Evolutionary conservation across 345 rosid genomes (phyloP).

Genomic region (Atalantia buxifolia): DNA sequence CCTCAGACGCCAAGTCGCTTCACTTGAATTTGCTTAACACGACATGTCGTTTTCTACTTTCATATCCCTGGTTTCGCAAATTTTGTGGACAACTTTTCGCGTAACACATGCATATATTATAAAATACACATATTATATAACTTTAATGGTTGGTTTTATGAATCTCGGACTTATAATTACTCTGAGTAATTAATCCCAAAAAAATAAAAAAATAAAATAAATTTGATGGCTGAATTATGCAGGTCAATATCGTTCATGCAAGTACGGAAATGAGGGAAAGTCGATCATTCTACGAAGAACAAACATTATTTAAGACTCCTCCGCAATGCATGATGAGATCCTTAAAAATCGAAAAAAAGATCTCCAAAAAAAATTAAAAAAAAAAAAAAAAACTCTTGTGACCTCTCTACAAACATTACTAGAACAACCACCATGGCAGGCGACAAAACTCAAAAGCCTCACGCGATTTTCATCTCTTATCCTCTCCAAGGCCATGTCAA

Average conservation of each 20-base stretch:
- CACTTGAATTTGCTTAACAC: background rate
- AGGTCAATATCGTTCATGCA: background rate
- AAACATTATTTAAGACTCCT: background rate
- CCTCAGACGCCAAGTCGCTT: background rate
- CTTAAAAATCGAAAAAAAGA: no score
- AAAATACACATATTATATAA: no score
- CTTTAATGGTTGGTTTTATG: no score
- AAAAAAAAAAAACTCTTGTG: no score
- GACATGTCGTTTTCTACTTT: background rate
- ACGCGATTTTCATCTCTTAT: constrained; percentile 31
- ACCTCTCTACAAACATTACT: no score
- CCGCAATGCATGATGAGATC: background rate
- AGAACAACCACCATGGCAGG: constrained; percentile 21
- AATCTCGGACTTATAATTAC: no score
- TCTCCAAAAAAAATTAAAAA: no score
- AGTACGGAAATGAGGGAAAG: constrained; percentile 13
- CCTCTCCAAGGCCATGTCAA: constrained; percentile 49
- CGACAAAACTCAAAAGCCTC: constrained; percentile 27
- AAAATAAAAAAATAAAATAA: no score
- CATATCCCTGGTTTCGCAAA: no score
- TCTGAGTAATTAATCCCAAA: no score
- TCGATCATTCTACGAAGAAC: background rate
- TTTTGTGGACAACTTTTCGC: no score
- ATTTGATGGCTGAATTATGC: background rate
- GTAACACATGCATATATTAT: no score